Percentiles rank a stretch among this genome's conserved stretches.
Conservation (phyloP, 164 flowering plant genomes). For the Akebia trifoliata region DNA sequence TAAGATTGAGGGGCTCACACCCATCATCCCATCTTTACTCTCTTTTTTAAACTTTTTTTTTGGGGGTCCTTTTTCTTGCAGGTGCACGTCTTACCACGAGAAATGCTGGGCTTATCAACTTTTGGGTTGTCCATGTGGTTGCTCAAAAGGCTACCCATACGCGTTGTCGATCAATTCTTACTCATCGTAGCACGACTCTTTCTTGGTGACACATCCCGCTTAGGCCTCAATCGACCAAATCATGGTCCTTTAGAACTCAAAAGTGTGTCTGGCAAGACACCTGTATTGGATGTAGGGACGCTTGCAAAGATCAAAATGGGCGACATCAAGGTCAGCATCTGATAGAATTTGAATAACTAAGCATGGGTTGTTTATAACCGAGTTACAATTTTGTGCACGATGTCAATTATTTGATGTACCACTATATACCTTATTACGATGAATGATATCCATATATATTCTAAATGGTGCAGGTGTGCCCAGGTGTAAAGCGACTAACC, state of each 20-base stretch:
- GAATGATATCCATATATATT: too few species aligned
- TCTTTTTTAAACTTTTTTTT: constrained; percentile 5
- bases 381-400: too few species aligned
- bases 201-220: constrained; percentile 61
- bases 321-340: constrained; percentile 66
- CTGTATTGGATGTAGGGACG: constrained; percentile 87
- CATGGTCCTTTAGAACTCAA: constrained; percentile 82
- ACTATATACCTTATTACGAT: too few species aligned
- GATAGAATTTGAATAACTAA: too few species aligned
- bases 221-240: constrained; percentile 61
- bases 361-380: too few species aligned
- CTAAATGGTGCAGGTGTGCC: constrained; percentile 59
- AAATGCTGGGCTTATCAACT: constrained; percentile 90
- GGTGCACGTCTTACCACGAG: constrained; percentile 90
- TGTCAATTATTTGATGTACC: too few species aligned
- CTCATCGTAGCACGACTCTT: constrained; percentile 43
- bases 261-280: constrained; percentile 72
- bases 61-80: constrained; percentile 20
- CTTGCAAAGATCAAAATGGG: constrained; percentile 74
- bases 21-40: constrained; percentile 13
- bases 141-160: constrained; percentile 84
- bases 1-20: constrained; percentile 18
- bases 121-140: constrained; percentile 87
- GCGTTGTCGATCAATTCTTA: constrained; percentile 66
- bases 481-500: constrained; percentile 40